Evolutionary conservation across 2,329 filamentous ascomycete genomes (phyloP), one percentile per base, ranked within the genome.

Genomic region (Trichoderma brevicompactum): DNA sequence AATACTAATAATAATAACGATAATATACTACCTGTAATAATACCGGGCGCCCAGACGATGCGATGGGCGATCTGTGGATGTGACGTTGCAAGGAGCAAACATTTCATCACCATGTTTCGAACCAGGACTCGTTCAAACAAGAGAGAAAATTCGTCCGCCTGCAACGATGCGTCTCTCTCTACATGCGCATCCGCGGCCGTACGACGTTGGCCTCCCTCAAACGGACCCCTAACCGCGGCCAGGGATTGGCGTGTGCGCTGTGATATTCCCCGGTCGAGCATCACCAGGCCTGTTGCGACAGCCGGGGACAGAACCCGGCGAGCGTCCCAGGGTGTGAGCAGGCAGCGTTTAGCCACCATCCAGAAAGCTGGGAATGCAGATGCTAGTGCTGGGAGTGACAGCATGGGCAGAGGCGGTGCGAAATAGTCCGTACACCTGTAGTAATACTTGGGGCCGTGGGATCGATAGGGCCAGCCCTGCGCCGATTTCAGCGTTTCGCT

Each of bases 201-300:
- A 32, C 34, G 23, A 38, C 41, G 52, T 55, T 28, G 38, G 52
- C 15, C 38, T 32, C 52, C 19, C 38, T 34, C 48, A 55, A 55
- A 40, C 38, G 58, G n/a, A 17, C n/a, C 52, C 64, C 40, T 48
- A 59, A 54, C 46, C 44, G n/a, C 41, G 34, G n/a, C 55, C 46
- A 60, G 48, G 19, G 46, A 19, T 34, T 55, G 59, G 59, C 38
- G 44, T 58, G 60, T 66, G 65, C 52, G 43, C 10, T 66, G 59
- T 38, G 41, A 34, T 64, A 64, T 64, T 64, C 60, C 65, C 65
- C 60, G 50, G 59, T 63, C 44, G 44, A 64, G 65, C 65, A 66
- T 58, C 65, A 38, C 28, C 44, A 34, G 52, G 7, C 59, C 28
- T 23, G 40, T 13, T 55, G 32, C 34, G 43, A 55, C 41, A 64